phyloP scores from a whole-genome alignment of 2,329 filamentous ascomycete genomes.

The Aureobasidium sp. region DNA sequence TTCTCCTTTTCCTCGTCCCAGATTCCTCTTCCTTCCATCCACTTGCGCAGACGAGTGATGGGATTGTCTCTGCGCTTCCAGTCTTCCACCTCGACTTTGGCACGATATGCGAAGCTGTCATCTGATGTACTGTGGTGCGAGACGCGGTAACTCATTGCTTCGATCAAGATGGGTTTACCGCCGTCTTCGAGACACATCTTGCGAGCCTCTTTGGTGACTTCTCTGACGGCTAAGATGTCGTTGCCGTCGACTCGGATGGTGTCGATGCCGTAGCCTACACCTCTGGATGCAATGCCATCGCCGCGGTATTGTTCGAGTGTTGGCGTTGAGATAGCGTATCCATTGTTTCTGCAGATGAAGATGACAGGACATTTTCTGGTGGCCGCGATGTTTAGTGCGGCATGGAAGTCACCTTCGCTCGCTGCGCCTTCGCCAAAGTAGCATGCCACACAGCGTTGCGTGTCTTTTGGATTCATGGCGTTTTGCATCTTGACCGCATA shows the following conservation, averaged over 20 bases:
- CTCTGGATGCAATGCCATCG: constrained; percentile 80
- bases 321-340: constrained; percentile 82
- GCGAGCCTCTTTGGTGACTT: constrained; percentile 69
- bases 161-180: constrained; percentile 77
- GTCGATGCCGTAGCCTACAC: constrained; percentile 87
- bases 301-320: constrained; percentile 87
- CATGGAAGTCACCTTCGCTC: constrained; percentile 86
- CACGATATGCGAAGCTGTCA: constrained; percentile 93
- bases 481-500: constrained; percentile 81
- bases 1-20: constrained; percentile 85
- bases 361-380: constrained; percentile 80
- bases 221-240: constrained; percentile 80
- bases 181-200: constrained; percentile 70
- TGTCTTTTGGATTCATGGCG: constrained; percentile 58
- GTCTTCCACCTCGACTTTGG: constrained; percentile 85
- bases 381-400: constrained; percentile 81
- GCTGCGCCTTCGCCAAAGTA: constrained; percentile 91
- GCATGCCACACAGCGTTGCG: constrained; percentile 64
- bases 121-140: constrained; percentile 95
- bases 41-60: constrained; percentile 77
- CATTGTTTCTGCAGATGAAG: constrained; percentile 89
- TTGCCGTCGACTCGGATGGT: constrained; percentile 92
- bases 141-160: constrained; percentile 97
- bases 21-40: constrained; percentile 71
- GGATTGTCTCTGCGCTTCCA: constrained; percentile 90